These are phyloP conservation scores for Aspergillus sp. DNA, from an alignment of 2,329 filamentous ascomycete species.

Conservation along the genomic window DNA sequence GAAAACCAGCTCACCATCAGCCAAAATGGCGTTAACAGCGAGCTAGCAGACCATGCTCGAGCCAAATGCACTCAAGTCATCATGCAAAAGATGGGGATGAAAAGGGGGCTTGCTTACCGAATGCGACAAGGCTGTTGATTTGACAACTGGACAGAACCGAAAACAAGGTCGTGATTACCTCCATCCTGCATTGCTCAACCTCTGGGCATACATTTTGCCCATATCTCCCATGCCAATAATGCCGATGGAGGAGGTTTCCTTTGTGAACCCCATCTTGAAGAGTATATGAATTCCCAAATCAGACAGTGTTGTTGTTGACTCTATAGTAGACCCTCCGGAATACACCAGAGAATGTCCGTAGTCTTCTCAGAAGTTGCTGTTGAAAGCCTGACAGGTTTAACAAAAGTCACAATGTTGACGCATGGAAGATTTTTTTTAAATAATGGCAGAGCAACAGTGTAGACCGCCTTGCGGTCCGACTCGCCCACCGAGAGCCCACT, in stretches of 20 bases:
- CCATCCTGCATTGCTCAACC: conserved; percentile 90
- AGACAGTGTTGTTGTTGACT: neutral
- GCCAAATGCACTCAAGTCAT: conserved; percentile 99
- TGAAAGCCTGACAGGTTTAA: neutral
- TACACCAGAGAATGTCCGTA: neutral
- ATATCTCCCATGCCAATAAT: conserved; percentile 99
- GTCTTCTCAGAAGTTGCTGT: neutral
- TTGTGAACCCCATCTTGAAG: conserved; percentile 41
- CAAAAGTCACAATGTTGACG: neutral
- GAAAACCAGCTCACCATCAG: conserved; percentile 59
- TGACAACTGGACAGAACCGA: conserved; percentile 2
- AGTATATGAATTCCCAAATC: neutral
- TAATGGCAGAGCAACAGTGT: conserved; percentile 27
- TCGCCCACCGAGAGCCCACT: conserved; percentile 22
- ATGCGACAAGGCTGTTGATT: conserved; percentile 28
- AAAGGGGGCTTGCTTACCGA: conserved; percentile 27
- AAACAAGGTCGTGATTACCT: conserved; percentile 57
- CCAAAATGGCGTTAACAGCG: conserved; percentile 76
- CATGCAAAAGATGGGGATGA: conserved; percentile 56
- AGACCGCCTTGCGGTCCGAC: conserved; percentile 39
- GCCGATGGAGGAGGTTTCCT: conserved; percentile 78
- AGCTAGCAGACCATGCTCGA: conserved; percentile 82
- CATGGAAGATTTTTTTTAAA: conserved; percentile 29
- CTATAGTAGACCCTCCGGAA: neutral
- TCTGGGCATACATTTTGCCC: conserved; percentile 96